Base-by-base conservation (phyloP, 352 stramenopile species). In the Pilasporangium apinafurcum region DNA sequence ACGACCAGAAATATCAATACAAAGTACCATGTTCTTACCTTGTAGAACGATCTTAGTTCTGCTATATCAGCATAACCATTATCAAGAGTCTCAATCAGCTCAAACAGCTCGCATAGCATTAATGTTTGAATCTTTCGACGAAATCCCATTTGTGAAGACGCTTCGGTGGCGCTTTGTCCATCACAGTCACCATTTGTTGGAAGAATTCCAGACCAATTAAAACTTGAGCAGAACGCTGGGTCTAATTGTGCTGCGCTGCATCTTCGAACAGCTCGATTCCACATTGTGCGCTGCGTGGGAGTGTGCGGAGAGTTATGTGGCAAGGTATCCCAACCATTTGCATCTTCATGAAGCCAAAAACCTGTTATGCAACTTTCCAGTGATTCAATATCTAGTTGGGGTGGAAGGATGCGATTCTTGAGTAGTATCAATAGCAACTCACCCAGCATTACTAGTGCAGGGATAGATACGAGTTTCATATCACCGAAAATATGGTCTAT, bases 41-140 rank as follows among this genome's bases (percentile, higher is more conserved):
- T 86, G 8, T 59, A 45, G 5, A 87, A 52, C 9, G 74, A 89
- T 0, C 77, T 68, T 9, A 89, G 32, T 32, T 89, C 77, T 20
- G 77, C 74, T 6, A 89, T 80, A 4, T 86, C 77, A 13, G 86
- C 66, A 44, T 80, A 77, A 3, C 63, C 69, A 28, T 65, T 76
- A 31, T 86, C 77, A 4, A 60, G 39, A 0, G 63, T 50, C 43
- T 89, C 77, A 67, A 86, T 79, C n/a, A 62, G 54, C 37, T 89
- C 77, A 32, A 89, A 85, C 27, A 89, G 44, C 22, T 79, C 68
- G 20, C 74, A 89, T 2, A 87, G 41, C 14, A 72, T 37, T 25
- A 82, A 44, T 1, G 51, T 45, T 10, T 76, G 48, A 0, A 34
- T 39, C 39, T 85, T 81, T 0, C 46, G 30, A 14, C 73, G 68